Conservation (phyloP, 306 rosid genomes). For the Trifolium subterraneum region DNA sequence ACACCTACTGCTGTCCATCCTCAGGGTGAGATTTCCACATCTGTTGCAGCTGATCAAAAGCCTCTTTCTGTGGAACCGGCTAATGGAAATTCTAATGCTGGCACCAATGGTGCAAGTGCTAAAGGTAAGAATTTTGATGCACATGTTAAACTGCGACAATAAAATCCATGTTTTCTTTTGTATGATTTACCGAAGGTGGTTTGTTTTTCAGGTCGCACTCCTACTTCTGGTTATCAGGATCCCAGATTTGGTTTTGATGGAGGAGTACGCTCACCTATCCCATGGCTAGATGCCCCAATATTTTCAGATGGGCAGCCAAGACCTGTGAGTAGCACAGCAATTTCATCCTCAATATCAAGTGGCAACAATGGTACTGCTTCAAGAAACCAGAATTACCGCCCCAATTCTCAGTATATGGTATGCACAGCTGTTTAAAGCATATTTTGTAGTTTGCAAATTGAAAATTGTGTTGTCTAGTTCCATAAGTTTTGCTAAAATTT, state of each 20-base stretch:
- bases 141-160: conserved; percentile 49
- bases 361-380: conserved; percentile 57
- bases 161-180: conserved; percentile 48
- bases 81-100: conserved; percentile 68
- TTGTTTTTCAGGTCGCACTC: conserved; percentile 66
- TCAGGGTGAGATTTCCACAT: conserved; percentile 68
- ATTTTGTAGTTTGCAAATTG: neutral
- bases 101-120: conserved; percentile 53
- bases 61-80: conserved; percentile 67
- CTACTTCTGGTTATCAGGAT: conserved; percentile 85
- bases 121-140: conserved; percentile 64
- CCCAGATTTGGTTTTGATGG: conserved; percentile 77
- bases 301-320: conserved; percentile 91
- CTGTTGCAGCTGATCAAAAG: conserved; percentile 76
- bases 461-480: neutral
- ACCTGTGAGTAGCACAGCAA: conserved; percentile 61
- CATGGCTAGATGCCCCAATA: conserved; percentile 72
- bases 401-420: conserved; percentile 84
- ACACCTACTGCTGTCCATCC: conserved; percentile 55
- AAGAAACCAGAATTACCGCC: conserved; percentile 79
- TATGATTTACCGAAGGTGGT: conserved; percentile 55
- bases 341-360: conserved; percentile 60
- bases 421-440: neutral
- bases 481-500: neutral
- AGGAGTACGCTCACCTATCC: conserved; percentile 60